Percentiles rank a stretch among this genome's conserved stretches.
phyloP scores from a whole-genome alignment of 495 filamentous ascomycete genomes.

The Trichoderma gamsii region DNA sequence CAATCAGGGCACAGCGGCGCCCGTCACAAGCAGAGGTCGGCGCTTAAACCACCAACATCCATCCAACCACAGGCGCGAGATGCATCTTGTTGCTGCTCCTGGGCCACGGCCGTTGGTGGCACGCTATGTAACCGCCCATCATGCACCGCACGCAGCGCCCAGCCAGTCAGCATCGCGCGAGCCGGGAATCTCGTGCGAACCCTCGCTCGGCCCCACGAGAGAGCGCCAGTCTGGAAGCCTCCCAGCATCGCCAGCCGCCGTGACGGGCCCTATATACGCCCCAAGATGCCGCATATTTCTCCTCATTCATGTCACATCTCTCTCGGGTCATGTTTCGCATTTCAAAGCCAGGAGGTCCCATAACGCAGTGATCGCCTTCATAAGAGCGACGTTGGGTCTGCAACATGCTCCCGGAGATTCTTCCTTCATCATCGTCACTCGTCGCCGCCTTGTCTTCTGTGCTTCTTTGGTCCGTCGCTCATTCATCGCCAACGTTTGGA shows the following conservation, averaged over 20 bases:
- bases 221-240: slow-evolving; percentile 28
- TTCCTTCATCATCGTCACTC: slow-evolving; percentile 19
- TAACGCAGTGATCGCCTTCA: slow-evolving; percentile 4
- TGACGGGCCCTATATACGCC: slow-evolving; percentile 40
- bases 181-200: slow-evolving; percentile 7
- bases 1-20: slow-evolving; percentile 10
- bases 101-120: not conserved
- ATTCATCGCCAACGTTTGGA: slow-evolving; percentile 20
- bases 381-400: not conserved
- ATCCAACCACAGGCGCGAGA: slow-evolving; percentile 16
- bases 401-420: slow-evolving; percentile 21
- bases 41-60: slow-evolving; percentile 16
- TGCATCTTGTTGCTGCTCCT: not conserved
- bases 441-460: slow-evolving; percentile 27
- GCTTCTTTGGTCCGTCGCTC: slow-evolving; percentile 28
- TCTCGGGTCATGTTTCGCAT: slow-evolving; percentile 17
- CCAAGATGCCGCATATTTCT: slow-evolving; percentile 34
- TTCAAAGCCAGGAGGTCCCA: slow-evolving; percentile 16
- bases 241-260: slow-evolving; percentile 46
- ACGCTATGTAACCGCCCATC: slow-evolving; percentile 1
- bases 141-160: not conserved
- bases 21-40: slow-evolving; percentile 14
- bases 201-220: slow-evolving; percentile 16
- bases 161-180: not conserved
- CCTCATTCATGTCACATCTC: slow-evolving; percentile 17